Conservation (phyloP, 345 rosid species). For the Moringa oleifera region DNA sequence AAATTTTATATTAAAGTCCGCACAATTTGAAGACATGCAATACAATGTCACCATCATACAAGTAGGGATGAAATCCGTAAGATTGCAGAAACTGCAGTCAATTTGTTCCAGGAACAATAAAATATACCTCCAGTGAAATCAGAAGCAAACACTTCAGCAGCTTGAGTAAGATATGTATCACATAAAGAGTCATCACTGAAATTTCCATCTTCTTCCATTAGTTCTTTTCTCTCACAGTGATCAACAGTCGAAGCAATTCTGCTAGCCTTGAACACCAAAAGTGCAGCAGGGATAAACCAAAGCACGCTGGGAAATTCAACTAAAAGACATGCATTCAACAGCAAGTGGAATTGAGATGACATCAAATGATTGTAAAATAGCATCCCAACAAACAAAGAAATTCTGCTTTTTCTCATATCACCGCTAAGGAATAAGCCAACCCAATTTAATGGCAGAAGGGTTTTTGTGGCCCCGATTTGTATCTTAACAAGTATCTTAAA, state of each 20-base stretch:
- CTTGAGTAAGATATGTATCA: constrained; percentile 56
- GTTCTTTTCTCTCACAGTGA: constrained; percentile 40
- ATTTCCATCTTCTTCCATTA: constrained; percentile 49
- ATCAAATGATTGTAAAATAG: background rate
- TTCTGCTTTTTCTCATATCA: no score
- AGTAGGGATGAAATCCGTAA: background rate
- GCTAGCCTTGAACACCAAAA: constrained; percentile 50
- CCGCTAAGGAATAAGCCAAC: background rate
- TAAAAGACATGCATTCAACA: background rate
- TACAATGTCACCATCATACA: background rate
- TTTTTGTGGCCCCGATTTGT: background rate
- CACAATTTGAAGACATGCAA: no score
- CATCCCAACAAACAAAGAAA: background rate
- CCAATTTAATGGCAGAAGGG: background rate
- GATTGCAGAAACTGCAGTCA: background rate
- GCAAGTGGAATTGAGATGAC: background rate
- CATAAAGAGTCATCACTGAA: constrained; percentile 39
- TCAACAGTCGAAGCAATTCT: constrained; percentile 54
- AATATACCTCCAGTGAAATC: constrained; percentile 44
- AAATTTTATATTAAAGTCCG: no score
- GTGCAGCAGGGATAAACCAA: constrained; percentile 5
- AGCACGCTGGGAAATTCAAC: background rate
- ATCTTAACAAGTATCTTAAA: background rate
- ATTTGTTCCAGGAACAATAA: background rate
- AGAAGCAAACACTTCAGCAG: constrained; percentile 43